Percentiles rank a stretch among this genome's conserved stretches.
Conservation (phyloP, 345 rosid species). For the Hirschfeldia incana region DNA sequence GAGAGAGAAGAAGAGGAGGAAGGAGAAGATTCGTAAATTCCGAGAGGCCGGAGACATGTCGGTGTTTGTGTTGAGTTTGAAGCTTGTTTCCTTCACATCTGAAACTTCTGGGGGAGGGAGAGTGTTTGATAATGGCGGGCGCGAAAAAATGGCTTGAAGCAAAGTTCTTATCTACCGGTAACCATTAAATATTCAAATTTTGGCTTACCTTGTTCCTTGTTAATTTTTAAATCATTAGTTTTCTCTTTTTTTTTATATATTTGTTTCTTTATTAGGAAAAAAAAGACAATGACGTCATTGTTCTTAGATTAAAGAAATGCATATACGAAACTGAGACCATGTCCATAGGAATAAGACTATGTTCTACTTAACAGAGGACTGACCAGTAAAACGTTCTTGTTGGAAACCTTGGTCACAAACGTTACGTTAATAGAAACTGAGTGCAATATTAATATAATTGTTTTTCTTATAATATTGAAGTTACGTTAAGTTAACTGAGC, state of each 20-base stretch:
- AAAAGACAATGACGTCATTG: not conserved
- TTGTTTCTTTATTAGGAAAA: not conserved
- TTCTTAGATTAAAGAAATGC: not conserved
- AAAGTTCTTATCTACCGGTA: constrained; percentile 15
- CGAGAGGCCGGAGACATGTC: not conserved
- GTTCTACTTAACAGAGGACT: constrained; percentile 5
- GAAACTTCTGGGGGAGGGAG: constrained; percentile 1
- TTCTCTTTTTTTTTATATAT: too few relatives aligned
- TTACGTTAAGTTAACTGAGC: not conserved
- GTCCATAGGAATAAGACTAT: not conserved
- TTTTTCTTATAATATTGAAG: not conserved
- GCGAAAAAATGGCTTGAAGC: constrained; percentile 14
- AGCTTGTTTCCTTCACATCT: constrained; percentile 27
- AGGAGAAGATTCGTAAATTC: not conserved
- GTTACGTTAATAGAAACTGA: not conserved
- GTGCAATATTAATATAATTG: not conserved
- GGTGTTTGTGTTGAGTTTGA: constrained; percentile 3
- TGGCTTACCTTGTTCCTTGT: not conserved
- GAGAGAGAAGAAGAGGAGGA: constrained; percentile 33
- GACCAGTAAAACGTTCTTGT: not conserved
- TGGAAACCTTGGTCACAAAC: not conserved
- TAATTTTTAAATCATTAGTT: not conserved
- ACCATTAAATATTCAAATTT: constrained; percentile 37
- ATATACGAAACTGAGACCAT: not conserved
- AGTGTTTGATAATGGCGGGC: constrained; percentile 1